Base-by-base conservation (phyloP, 768 basidiomycete species). In the Mycena latifolia region DNA sequence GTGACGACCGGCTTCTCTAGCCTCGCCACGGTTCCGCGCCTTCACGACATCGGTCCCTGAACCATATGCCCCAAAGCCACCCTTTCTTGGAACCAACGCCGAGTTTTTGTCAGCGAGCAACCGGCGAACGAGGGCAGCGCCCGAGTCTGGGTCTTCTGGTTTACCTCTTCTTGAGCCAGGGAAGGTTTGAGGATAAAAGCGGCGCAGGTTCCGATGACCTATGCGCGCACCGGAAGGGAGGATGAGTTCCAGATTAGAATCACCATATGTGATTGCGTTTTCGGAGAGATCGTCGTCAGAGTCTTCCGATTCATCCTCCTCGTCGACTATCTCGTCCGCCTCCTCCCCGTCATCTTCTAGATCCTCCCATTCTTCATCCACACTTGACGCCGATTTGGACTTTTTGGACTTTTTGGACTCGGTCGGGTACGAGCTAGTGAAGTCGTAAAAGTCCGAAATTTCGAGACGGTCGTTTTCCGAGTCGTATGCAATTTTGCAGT, bases 401-500 rank as follows among this genome's bases (percentile, higher is more conserved):
- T 63, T 57, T 43, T 69, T 74, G 55, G 69, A 71, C 61, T 70
- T 73, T 57, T 67, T 71, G 18, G 65, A 43, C 1, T 83, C 81
- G 12, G 75, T 72, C 41, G 93, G 92, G 74, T 97, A 97, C 14
- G 92, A 94, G 0, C 83, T 77, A 0, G 90, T 85, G 76, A 97
- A 99, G 77, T 98, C 95, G 80, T 99, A 99, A 75, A 84, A 98
- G 70, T 98, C 96, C 0, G 95, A 93, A 7, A 97, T 69, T 70
- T 97, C 96, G 56, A 96, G 86, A 45, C 89, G 87, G 74, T 98
- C 95, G 41, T 81, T 74, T 71, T 93, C 90, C 1, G 86, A 79
- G 63, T 95, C 94, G 77, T 97, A 99, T 0, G 94, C 92, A 69
- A 99, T 89, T 80, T 98, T 98, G 85, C 96, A 98, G 74, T 99